A percentile compares a stretch with the other conserved stretches of the same genome.
These are phyloP conservation scores for Neurospora sp. DNA, from an alignment of 495 filamentous ascomycete genomes.

Conservation along the genomic window DNA sequence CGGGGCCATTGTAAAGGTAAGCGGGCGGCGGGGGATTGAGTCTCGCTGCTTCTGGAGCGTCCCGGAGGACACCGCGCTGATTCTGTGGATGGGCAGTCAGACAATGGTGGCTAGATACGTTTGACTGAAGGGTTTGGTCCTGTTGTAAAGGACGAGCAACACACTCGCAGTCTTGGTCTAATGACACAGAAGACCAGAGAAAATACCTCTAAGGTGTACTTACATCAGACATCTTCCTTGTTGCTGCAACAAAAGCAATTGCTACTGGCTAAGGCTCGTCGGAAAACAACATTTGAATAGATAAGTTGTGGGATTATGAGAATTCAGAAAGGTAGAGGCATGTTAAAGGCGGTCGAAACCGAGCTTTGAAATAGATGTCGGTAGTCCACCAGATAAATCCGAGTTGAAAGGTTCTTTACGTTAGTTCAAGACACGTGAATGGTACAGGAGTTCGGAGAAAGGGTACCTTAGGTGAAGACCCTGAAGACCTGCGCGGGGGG, in stretches of 20 bases:
- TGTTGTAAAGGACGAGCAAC: not conserved
- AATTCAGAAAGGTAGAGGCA: too few species aligned
- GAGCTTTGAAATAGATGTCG: not conserved
- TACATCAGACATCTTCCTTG: not conserved
- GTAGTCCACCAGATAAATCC: not conserved
- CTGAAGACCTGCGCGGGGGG: not conserved
- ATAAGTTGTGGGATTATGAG: not conserved
- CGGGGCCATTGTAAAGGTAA: not conserved
- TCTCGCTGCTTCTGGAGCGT: not conserved
- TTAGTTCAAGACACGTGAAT: not conserved
- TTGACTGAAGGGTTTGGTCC: not conserved
- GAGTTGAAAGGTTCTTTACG: not conserved
- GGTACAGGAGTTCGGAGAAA: not conserved
- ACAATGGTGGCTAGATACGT: not conserved
- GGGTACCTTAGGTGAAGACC: not conserved
- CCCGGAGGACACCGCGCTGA: not conserved
- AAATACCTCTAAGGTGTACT: not conserved
- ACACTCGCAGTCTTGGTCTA: not conserved
- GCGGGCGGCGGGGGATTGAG: not conserved
- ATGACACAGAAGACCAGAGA: not conserved
- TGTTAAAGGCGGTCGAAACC: too few species aligned
- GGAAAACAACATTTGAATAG: not conserved
- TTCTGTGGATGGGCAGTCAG: not conserved
- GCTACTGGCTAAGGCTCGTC: not conserved
- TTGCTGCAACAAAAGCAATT: not conserved